Evolutionary conservation across 345 rosid species (phyloP), one percentile per base, ranked within the genome.

Genomic region (Populus tremula): DNA sequence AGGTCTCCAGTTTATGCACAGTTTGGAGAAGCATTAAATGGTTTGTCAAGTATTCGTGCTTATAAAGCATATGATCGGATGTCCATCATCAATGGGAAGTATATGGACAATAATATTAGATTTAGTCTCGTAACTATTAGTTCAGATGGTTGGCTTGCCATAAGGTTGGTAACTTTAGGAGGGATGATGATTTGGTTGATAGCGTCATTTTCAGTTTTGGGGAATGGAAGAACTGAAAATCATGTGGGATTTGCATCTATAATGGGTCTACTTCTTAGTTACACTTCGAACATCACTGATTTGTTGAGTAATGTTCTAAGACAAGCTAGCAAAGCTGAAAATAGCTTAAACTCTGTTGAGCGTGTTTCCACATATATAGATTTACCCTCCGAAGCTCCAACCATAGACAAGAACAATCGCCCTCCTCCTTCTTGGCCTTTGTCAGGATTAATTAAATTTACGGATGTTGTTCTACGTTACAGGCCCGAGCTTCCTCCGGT

Each of bases 401-500:
- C 84, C 59, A 45, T 94, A 62, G 82, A 92, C 56, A 91, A 96
- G 83, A 89, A 80, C 82, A 92, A 89, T 81, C 94, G 98, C 10
- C 99, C 99, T 27, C 97, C 97, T 81, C 97, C 98, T 1, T 98
- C 87, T 45, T 96, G 99, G 99, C 99, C 99, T 65, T 92, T 97
- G 45, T 93, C 97, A 47, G 99, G 99, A 76, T 86, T 94, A 65
- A 88, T 96, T 10, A 87, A 85, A 81, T 94, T 96, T 70, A 97
- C 88, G 80, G 94, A 91, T 79, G 97, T 91, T 78, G 90, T 92
- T 87, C 91, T 96, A 31, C 97, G 97, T 27, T 96, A 96, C 80
- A 89, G 98, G 74, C 92, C 94, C 16, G 97, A 92, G 82, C 97
- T 96, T 80, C 97, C 98, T 76, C 94, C 97, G 20, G 99, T 96